Conservation (phyloP, 106 monocot species). For the Triglochin maritima region DNA sequence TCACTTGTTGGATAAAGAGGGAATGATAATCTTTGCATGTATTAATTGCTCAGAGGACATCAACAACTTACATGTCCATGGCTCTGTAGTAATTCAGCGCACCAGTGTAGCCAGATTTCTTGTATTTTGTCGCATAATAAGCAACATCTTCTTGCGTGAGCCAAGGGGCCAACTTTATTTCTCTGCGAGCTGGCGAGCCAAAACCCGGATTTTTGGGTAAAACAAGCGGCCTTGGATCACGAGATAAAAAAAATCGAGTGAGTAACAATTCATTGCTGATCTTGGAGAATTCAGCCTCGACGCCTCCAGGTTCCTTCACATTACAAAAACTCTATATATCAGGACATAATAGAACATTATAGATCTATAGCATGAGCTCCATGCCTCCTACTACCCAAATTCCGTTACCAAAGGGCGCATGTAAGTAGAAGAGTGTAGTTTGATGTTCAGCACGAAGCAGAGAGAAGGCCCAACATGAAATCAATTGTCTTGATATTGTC, state of each 20-base stretch:
- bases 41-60: background rate
- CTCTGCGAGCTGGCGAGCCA: background rate
- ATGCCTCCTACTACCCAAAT: no score
- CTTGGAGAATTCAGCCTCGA: conserved; percentile 7
- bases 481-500: no score
- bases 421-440: no score
- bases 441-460: no score
- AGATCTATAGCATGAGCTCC: no score
- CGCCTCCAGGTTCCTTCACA: conserved; percentile 7
- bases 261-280: background rate
- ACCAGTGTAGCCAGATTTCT: conserved; percentile 27
- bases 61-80: conserved; percentile 37
- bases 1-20: no score
- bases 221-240: conserved; percentile 5
- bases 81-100: conserved; percentile 60
- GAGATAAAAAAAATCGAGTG: background rate
- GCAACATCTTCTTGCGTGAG: conserved; percentile 14
- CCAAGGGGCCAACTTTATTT: conserved; percentile 9
- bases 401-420: no score
- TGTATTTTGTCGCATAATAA: conserved; percentile 15
- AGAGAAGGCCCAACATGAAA: no score
- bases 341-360: background rate
- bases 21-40: no score
- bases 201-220: conserved; percentile 6
- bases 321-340: background rate